Evolutionary conservation across 176 grass and related monocot species (phyloP), one percentile per base, ranked within the genome.

Genomic region (Cymbopogon citratus): DNA sequence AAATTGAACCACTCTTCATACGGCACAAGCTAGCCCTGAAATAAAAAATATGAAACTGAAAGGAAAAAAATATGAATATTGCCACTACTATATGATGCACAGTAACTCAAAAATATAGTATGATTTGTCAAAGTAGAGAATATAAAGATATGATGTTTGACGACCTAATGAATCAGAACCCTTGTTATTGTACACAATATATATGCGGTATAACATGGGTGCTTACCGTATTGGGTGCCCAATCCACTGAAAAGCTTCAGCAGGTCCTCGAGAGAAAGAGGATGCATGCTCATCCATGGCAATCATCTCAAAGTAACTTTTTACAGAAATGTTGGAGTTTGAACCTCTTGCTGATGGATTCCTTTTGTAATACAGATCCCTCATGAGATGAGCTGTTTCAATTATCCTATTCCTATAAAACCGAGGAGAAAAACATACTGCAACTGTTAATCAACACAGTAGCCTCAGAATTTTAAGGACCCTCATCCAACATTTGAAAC

Each of bases 1-100:
- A 87, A 77, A 97, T 80, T 38, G 59, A 80, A 33, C 94, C 94
- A 36, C 94, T 87, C 69, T 92, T 97, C 90, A 97, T 97, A 51
- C 90, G 85, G 61, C 94, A 97, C 48, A 94, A 76, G 54, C 60
- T 87, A 48, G 88, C 87, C 82, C 94, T 97, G 82, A 29, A 76
- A 88, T 19, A 77, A 90, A 24, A 88, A 69, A 51, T 51, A 70
- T 15, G 14, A 79, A 51, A 60, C 3, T 25, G 33, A 80, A 66
- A 71, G 5, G 9, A 4, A 31, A 9, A 3, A 25, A 69, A 74
- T 34, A 62, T 27, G 29, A 63, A 80, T 31, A 69, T 33, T 80
- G 15, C 29, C 39, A 69, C 4, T 35, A 8, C 38, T 56, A 46
- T 60, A 9, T 3, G 6, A 14, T 39, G 49, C 60, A 63, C 38